Percentiles rank a stretch among this genome's conserved stretches.
These are phyloP conservation scores for Triangularia verruculosa DNA, from an alignment of 2,329 filamentous ascomycete genomes.

Conservation along the genomic window DNA sequence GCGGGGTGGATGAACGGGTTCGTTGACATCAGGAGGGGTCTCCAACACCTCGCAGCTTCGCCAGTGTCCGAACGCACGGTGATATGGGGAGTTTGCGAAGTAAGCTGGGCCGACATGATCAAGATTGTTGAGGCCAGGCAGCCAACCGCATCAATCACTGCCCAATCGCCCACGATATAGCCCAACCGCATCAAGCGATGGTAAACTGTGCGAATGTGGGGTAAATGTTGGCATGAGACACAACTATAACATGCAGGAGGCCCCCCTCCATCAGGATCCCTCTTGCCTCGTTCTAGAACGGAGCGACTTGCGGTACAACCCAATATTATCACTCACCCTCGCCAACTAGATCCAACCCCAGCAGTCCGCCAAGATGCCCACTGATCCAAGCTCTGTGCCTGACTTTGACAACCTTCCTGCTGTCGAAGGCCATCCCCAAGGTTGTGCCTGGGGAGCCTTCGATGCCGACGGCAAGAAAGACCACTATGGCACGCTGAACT, in stretches of 20 bases:
- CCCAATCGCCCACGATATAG: not conserved
- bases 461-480: constrained; percentile 50
- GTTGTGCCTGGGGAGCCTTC: constrained; percentile 53
- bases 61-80: not conserved
- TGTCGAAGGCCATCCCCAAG: constrained; percentile 44
- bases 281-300: not conserved
- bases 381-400: constrained; percentile 35
- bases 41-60: not conserved
- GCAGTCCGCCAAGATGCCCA: not conserved
- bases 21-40: not conserved
- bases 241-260: not conserved
- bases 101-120: not conserved
- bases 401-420: constrained; percentile 43
- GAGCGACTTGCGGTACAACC: not conserved
- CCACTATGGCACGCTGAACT: constrained; percentile 50
- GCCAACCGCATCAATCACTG: not conserved
- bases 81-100: not conserved
- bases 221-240: not conserved
- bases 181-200: not conserved
- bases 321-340: not conserved
- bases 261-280: not conserved
- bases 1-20: not conserved
- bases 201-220: not conserved
- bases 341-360: not conserved
- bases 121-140: not conserved